Base-by-base conservation (phyloP, 2,329 filamentous ascomycete genomes). In the Fragosphaeria purpurea region DNA sequence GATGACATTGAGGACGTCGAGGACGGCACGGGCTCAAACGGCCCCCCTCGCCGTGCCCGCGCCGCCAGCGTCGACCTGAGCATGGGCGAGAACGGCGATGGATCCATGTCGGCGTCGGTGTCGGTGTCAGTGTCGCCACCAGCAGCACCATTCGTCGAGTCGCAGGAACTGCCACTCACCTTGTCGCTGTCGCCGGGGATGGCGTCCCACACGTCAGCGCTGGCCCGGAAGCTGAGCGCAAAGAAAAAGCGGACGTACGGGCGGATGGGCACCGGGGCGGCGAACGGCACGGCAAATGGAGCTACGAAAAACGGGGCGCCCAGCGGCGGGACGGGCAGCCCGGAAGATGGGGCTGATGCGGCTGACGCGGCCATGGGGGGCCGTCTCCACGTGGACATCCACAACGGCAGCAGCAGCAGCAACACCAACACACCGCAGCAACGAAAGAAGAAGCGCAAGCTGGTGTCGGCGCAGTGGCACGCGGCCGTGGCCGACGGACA, bases 41-140 rank as follows among this genome's bases (percentile, higher is more conserved):
- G 3, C 11, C n/a, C 10, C 40, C 2, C 40, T 8, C 41, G 30
- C 12, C 12, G 30, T 12, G 22, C 51, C 9, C 47, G 51, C 12
- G 51, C 32, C 11, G 43, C 37, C 0, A 53, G 51, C 34, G 51
- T 53, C 51, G 51, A 53, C 47, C 47, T 53, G 43, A 53, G 51
- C 47, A 53, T 45, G 51, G 50, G 35, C 50, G 43, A 49, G 12
- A 37, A 11, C 35, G 32, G 13, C 22, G 22, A 22, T 22, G 22
- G 22, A 22, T 22, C 22, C 22, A 39, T 37, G 40, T 13, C 46
- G 12, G 33, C 32, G 8, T 22, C 44, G 13, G 13, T 7, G 6
- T 32, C 6, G 35, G 31, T 8, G 6, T 32, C 6, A 30, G 31
- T 8, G 34, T 11, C 12, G 38, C 30, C n/a, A 10, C 11, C 22